Conservation (phyloP, 345 rosid genomes). For the Sisymbrium irio region DNA sequence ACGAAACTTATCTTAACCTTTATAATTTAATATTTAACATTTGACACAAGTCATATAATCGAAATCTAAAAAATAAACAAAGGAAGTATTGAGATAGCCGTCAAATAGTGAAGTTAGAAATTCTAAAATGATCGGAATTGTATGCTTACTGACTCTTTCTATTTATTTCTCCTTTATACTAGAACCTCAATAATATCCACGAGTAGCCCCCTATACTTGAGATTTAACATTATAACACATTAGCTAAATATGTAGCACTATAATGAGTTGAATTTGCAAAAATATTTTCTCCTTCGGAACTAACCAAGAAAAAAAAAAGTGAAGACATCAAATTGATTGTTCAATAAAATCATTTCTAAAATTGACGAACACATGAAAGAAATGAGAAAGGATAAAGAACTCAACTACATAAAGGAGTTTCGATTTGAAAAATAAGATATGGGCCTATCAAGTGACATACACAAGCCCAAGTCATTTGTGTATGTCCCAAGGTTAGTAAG, state of each 20-base stretch:
- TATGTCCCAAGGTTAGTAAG: no score
- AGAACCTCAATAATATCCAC: neutral
- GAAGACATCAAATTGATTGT: neutral
- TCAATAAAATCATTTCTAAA: neutral
- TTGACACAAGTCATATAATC: neutral
- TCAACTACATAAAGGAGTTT: neutral
- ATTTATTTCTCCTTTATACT: neutral
- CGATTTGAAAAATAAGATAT: neutral
- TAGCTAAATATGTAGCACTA: neutral
- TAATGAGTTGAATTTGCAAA: neutral
- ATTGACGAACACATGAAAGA: neutral
- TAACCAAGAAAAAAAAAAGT: neutral
- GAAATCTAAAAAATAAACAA: neutral
- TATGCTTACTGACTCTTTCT: neutral
- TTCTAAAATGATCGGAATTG: neutral
- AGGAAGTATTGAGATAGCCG: neutral
- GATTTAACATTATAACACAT: no score
- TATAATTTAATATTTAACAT: neutral
- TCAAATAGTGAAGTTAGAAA: neutral
- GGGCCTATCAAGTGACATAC: neutral
- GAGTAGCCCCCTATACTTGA: neutral
- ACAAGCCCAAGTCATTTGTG: neutral
- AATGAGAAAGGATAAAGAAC: neutral
- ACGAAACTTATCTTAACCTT: neutral
- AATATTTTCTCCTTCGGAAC: neutral